A percentile compares a stretch with the other conserved stretches of the same genome.
These are phyloP conservation scores for Atalantia buxifolia DNA, from an alignment of 345 rosid species.

Conservation along the genomic window DNA sequence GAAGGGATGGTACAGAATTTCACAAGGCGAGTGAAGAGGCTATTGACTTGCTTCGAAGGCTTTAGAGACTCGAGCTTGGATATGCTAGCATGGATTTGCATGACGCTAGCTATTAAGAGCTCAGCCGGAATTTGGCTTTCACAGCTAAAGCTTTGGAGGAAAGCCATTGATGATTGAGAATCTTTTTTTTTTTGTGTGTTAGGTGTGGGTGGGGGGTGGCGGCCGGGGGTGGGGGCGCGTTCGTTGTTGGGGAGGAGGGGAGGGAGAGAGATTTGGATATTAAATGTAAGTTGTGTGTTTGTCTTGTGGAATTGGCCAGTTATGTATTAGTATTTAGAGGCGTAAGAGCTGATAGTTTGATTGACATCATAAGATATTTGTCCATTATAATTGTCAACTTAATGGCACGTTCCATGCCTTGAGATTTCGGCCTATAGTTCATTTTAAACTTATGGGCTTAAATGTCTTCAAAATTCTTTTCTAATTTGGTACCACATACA, in stretches of 20 bases:
- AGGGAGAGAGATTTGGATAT: too few species aligned
- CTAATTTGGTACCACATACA: neutral
- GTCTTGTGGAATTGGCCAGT: too few species aligned
- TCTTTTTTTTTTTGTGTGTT: neutral
- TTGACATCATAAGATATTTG: neutral
- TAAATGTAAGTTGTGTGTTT: too few species aligned
- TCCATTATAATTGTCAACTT: neutral
- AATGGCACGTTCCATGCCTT: neutral
- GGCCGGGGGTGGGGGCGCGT: too few species aligned
- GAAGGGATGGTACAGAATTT: conserved; percentile 24
- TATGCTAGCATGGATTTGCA: conserved; percentile 18
- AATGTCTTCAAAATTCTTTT: neutral
- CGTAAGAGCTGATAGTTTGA: neutral
- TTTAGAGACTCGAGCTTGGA: conserved; percentile 25
- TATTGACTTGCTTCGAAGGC: conserved; percentile 26
- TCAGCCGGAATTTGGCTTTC: conserved; percentile 10
- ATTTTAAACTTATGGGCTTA: neutral
- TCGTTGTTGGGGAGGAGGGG: too few species aligned
- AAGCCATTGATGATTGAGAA: conserved; percentile 28
- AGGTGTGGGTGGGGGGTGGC: too few species aligned
- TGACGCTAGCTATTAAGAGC: conserved; percentile 18
- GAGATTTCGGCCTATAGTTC: neutral
- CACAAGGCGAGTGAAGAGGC: conserved; percentile 27
- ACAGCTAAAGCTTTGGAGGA: conserved; percentile 9
- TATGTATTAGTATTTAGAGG: neutral